A percentile compares a stretch with the other conserved stretches of the same genome.
phyloP scores from a whole-genome alignment of 164 flowering plant genomes.

The Saururus chinensis region DNA sequence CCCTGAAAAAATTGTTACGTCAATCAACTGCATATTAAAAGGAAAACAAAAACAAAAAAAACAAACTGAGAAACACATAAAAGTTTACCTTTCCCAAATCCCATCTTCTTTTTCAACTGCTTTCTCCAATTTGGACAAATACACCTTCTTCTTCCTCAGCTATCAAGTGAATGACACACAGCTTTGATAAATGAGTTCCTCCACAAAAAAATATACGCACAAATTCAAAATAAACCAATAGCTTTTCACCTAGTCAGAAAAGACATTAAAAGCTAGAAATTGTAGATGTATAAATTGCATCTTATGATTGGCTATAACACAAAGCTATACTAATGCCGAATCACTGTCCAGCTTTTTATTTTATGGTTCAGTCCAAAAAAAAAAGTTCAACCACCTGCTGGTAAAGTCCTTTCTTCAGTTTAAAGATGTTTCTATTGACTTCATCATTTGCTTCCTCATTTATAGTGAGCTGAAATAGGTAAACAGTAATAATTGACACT shows the following conservation, averaged over 20 bases:
- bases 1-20: slow-evolving; percentile 33
- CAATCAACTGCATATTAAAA: neutral
- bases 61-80: slow-evolving; percentile 5
- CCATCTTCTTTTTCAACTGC: slow-evolving; percentile 30
- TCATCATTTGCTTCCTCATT: slow-evolving; percentile 66
- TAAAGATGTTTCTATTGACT: slow-evolving; percentile 40
- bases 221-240: neutral
- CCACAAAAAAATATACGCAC: too few species aligned
- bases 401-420: slow-evolving; percentile 34
- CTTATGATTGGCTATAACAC: neutral
- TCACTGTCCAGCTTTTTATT: neutral
- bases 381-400: slow-evolving; percentile 29
- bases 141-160: slow-evolving; percentile 42
- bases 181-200: too few species aligned
- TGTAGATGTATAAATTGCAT: too few species aligned
- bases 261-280: neutral
- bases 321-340: neutral
- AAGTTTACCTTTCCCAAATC: slow-evolving; percentile 34
- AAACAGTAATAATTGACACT: neutral
- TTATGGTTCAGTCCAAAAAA: neutral
- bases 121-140: slow-evolving; percentile 32
- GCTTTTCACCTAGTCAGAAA: neutral
- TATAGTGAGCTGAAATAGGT: slow-evolving; percentile 52
- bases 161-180: slow-evolving; percentile 13
- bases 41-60: slow-evolving; percentile 1